Base-by-base conservation (phyloP, 116 monocot species). In the Phalaenopsis hybrid region DNA sequence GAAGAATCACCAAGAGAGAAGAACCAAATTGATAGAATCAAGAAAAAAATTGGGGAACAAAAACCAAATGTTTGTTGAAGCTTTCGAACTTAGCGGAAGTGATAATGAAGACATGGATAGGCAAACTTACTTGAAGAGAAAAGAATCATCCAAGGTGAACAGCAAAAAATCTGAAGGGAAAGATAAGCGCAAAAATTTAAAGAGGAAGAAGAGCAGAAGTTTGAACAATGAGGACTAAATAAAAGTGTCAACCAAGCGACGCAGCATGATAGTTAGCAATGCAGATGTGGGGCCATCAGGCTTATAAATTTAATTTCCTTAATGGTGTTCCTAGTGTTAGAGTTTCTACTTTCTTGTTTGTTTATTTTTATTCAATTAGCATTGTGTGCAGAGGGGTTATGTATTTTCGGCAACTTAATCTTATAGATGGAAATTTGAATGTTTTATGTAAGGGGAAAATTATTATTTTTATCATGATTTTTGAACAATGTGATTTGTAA, bases 121-220 rank as follows among this genome's bases (percentile, higher is more conserved):
- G 52, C 61, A 74, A 41, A 61, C 81, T 16, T 75, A 73, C 81
- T 76, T 86, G 20, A 85, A 88, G 81, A 63, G 78, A 81, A 83
- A 44, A 77, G 84, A 82, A 34, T 33, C 33, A 9, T 34, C 33
- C 37, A 70, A 16, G 34, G 13, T 10, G 72, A 41, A 72, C 15
- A 13, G 37, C 61, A 83, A 31, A 31, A 31, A 31, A 31, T 31
- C 31, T 31, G 31, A 31, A 31, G 31, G 31, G 31, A 31, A 31
- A 31, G 0, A 31, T 0, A 0, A 0, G 31, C 31, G 81, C 74
- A 75, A 49, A 31, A 75, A 33, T 34, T 69, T 75, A 3, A 82
- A 83, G 80, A 34, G 78, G 41, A 83, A 73, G 16, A 83, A 83
- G 57, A 78, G 80, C 33, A 83, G 81, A 61, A 79, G 74, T 31